Evolutionary conservation across 768 basidiomycete genomes (phyloP).

Genomic region (Tubosaeta sp.): DNA sequence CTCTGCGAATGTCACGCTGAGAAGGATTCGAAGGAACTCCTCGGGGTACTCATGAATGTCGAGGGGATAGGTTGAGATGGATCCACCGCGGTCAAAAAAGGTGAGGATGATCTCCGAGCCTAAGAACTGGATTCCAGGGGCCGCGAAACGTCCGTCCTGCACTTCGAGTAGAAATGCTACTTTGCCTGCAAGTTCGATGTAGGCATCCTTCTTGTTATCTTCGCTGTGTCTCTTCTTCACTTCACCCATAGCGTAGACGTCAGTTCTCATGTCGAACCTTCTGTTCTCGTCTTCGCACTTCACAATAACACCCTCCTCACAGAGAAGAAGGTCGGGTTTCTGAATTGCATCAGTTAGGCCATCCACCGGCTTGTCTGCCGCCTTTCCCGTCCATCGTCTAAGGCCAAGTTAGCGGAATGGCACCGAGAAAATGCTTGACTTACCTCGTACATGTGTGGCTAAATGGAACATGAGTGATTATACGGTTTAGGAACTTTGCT

Average conservation of each 20-base stretch:
- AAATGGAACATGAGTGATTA: no score
- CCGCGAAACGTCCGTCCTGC: conserved; percentile 1
- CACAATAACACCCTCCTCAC: neutral
- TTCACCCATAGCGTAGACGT: neutral
- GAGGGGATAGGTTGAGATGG: neutral
- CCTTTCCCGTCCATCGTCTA: neutral
- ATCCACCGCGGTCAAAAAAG: conserved; percentile 3
- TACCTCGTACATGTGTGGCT: neutral
- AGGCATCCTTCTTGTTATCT: neutral
- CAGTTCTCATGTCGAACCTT: neutral
- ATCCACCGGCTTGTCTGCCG: neutral
- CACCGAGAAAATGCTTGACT: neutral
- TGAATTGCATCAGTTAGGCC: neutral
- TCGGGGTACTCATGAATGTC: conserved; percentile 1
- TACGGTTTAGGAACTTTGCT: neutral
- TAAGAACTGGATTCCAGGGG: neutral
- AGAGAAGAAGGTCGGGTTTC: neutral
- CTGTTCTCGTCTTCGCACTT: neutral
- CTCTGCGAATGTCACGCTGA: neutral
- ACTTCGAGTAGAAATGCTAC: neutral
- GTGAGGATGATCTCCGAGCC: neutral
- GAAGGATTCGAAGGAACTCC: neutral
- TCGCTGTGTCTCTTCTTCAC: neutral
- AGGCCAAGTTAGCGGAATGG: neutral
- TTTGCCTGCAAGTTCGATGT: conserved; percentile 2